Percentiles rank a stretch among this genome's conserved stretches.
phyloP scores from a whole-genome alignment of 306 rosid genomes.

The Rubus idaeus region DNA sequence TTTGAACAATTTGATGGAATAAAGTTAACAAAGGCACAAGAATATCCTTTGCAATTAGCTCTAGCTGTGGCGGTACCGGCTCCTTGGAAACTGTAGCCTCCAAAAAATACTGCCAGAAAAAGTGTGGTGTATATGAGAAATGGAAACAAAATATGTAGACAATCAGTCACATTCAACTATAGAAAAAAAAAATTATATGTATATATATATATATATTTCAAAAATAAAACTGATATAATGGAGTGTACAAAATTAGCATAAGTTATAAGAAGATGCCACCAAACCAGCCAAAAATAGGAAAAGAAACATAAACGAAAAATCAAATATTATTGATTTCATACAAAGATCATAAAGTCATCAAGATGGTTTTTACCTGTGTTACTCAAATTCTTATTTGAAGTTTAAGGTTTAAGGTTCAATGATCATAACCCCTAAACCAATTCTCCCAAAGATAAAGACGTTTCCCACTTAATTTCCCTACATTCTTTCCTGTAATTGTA shows the following conservation, averaged over 20 bases:
- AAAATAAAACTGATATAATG: background rate
- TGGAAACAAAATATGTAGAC: background rate
- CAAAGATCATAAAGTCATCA: background rate
- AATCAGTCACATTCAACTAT: background rate
- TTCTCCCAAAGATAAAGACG: background rate
- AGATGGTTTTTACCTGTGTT: background rate
- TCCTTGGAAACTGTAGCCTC: conserved; percentile 79
- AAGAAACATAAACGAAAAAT: background rate
- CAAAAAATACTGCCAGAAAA: conserved; percentile 66
- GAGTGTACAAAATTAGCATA: background rate
- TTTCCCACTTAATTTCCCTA: background rate
- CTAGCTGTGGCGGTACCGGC: conserved; percentile 78
- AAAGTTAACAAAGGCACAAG: conserved; percentile 66
- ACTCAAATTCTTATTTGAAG: background rate
- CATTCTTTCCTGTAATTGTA: background rate
- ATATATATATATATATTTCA: background rate
- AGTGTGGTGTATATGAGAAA: conserved; percentile 12
- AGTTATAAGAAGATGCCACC: background rate
- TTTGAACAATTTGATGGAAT: conserved; percentile 64
- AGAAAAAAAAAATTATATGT: background rate
- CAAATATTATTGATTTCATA: background rate
- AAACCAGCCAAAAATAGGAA: background rate
- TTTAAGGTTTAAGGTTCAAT: background rate
- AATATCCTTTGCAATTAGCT: conserved; percentile 60
- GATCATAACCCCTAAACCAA: background rate